Percentiles rank a stretch among this genome's conserved stretches.
Evolutionary conservation across 352 stramenopile genomes (phyloP).

Genomic region (Phytophthora tentaculata): DNA sequence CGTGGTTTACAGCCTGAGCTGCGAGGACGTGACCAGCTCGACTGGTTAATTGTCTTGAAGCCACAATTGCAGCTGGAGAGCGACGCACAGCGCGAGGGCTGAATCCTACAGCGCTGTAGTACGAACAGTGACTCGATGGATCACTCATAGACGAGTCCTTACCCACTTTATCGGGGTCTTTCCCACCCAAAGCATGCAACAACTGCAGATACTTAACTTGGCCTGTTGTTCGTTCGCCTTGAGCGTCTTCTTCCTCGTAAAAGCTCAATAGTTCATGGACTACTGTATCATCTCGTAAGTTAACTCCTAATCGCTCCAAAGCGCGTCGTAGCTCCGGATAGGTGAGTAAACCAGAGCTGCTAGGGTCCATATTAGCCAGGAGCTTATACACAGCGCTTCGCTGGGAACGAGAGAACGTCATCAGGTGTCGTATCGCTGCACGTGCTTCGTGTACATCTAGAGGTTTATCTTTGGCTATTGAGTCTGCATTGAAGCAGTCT

Average conservation of each 20-base stretch:
- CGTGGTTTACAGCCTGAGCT: constrained; percentile 43
- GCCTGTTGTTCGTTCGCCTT: constrained; percentile 43
- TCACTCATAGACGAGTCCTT: constrained; percentile 70
- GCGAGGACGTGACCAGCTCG: constrained; percentile 46
- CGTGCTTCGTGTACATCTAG: constrained; percentile 57
- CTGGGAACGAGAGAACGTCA: constrained; percentile 48
- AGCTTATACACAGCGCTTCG: constrained; percentile 71
- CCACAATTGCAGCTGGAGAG: constrained; percentile 23
- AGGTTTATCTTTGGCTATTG: neutral
- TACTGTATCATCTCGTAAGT: constrained; percentile 42
- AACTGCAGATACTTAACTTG: constrained; percentile 71
- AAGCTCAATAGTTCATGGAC: constrained; percentile 46
- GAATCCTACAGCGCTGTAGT: constrained; percentile 77
- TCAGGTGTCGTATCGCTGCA: constrained; percentile 56
- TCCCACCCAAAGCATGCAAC: constrained; percentile 63
- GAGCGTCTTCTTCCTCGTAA: constrained; percentile 68
- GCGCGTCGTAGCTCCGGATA: constrained; percentile 68
- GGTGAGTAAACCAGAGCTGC: constrained; percentile 54
- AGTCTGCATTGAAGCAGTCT: constrained; percentile 33
- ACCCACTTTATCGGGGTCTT: constrained; percentile 58
- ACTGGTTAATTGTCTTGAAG: constrained; percentile 32
- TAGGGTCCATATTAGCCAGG: constrained; percentile 63
- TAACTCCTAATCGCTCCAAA: constrained; percentile 62
- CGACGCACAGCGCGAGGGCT: constrained; percentile 54
- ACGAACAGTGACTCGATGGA: constrained; percentile 77